Percentiles rank a stretch among this genome's conserved stretches.
Conservation (phyloP, 1,284 basidiomycete species). For the Pseudozyma sp. region DNA sequence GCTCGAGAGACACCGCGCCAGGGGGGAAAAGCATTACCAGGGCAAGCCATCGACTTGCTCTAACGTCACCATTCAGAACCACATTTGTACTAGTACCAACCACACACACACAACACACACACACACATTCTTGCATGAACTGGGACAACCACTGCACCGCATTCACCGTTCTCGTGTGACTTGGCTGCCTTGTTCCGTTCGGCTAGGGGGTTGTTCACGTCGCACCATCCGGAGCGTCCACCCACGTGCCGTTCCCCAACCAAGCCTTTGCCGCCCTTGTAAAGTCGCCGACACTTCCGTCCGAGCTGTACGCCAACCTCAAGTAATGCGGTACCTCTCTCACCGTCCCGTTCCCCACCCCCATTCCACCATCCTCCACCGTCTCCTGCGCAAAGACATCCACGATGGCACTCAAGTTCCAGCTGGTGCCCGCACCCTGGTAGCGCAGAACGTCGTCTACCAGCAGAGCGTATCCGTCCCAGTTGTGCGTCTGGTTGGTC, state of each 20-base stretch:
- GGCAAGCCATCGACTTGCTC: no score
- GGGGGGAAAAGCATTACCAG: no score
- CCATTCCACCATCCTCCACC: slow-evolving; percentile 1
- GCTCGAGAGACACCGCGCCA: no score
- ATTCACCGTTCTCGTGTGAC: background rate
- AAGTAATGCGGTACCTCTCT: slow-evolving; percentile 78
- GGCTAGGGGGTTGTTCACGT: slow-evolving; percentile 8
- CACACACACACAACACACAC: background rate
- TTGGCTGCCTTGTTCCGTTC: background rate
- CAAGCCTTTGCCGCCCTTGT: slow-evolving; percentile 81
- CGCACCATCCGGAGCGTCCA: slow-evolving; percentile 59
- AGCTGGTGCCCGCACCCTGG: slow-evolving; percentile 73
- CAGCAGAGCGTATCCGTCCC: slow-evolving; percentile 82
- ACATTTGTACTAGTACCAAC: slow-evolving; percentile 3
- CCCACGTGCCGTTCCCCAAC: slow-evolving; percentile 82
- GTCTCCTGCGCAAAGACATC: slow-evolving; percentile 10
- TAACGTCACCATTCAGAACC: background rate
- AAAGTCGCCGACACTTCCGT: slow-evolving; percentile 81
- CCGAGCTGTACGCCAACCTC: slow-evolving; percentile 76
- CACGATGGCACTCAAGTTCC: slow-evolving; percentile 43
- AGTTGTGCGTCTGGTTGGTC: slow-evolving; percentile 70
- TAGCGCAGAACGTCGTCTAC: slow-evolving; percentile 87
- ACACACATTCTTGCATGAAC: background rate
- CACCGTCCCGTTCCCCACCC: slow-evolving; percentile 71
- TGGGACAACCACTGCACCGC: no score